These are phyloP conservation scores for Dryadomyces quercus-mongolicae DNA, from an alignment of 2,329 filamentous ascomycete genomes.

Conservation along the genomic window DNA sequence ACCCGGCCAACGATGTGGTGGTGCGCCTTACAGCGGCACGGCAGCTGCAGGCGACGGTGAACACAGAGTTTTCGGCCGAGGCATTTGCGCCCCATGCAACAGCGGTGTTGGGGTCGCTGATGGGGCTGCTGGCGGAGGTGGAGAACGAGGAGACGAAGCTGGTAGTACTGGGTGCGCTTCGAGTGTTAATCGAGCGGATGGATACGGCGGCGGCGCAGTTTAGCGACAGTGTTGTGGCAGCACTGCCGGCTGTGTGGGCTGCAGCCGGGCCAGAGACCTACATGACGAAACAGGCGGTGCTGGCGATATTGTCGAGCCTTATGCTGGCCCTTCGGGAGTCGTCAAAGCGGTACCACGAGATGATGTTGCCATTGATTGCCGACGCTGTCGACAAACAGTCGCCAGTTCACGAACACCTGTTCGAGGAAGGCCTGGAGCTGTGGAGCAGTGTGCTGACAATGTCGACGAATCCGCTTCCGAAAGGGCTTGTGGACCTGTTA, in stretches of 20 bases:
- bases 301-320: conserved; percentile 73
- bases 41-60: conserved; percentile 66
- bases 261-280: conserved; percentile 69
- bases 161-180: conserved; percentile 76
- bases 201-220: conserved; percentile 57
- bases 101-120: conserved; percentile 58
- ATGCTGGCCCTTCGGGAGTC: conserved; percentile 74
- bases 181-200: conserved; percentile 68
- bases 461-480: conserved; percentile 47
- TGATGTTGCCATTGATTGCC: conserved; percentile 72
- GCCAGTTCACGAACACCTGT: conserved; percentile 64
- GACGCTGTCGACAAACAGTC: conserved; percentile 69
- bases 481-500: conserved; percentile 50
- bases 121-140: conserved; percentile 67
- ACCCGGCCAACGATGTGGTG: conserved; percentile 76
- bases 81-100: conserved; percentile 68
- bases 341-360: conserved; percentile 64
- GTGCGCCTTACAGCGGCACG: conserved; percentile 85
- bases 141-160: conserved; percentile 82
- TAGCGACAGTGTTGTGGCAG: conserved; percentile 69
- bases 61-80: conserved; percentile 67
- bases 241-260: conserved; percentile 76
- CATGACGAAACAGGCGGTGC: conserved; percentile 86
- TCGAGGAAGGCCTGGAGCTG: conserved; percentile 84
- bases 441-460: conserved; percentile 68